These are phyloP conservation scores for Scheffersomyces insectosa DNA, from an alignment of 1,139 yeast genomes.

Conservation along the genomic window DNA sequence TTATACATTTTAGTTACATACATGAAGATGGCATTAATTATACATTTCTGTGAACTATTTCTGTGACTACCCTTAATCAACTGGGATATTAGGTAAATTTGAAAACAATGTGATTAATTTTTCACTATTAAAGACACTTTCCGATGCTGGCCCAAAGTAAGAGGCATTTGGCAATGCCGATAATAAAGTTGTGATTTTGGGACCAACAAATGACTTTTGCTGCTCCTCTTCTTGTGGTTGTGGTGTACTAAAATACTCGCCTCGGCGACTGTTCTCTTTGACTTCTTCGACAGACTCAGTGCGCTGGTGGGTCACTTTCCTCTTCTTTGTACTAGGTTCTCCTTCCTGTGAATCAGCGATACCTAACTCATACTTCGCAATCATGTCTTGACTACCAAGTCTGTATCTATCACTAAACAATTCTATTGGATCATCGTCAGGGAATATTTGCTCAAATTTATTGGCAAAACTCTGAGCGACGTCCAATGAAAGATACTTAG, in stretches of 20 bases:
- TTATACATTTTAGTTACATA: too few species aligned
- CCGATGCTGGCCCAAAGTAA: slow-evolving; percentile 43
- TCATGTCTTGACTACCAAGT: slow-evolving; percentile 42
- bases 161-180: slow-evolving; percentile 54
- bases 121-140: slow-evolving; percentile 40
- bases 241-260: not conserved
- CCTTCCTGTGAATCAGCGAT: slow-evolving; percentile 12
- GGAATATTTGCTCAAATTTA: slow-evolving; percentile 67
- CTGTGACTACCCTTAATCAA: slow-evolving; percentile 9
- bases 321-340: slow-evolving; percentile 14
- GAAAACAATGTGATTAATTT: slow-evolving; percentile 45
- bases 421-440: slow-evolving; percentile 51
- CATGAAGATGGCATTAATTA: not conserved
- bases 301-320: slow-evolving; percentile 2
- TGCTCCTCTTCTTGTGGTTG: slow-evolving; percentile 9
- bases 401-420: slow-evolving; percentile 49
- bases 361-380: slow-evolving; percentile 47
- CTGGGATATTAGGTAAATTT: slow-evolving; percentile 32
- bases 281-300: not conserved
- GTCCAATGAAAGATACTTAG: slow-evolving; percentile 61
- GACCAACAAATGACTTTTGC: slow-evolving; percentile 44
- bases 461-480: slow-evolving; percentile 67
- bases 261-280: not conserved
- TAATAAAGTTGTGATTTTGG: slow-evolving; percentile 53
- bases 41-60: slow-evolving; percentile 1